These are phyloP conservation scores for Cyberlindnera xishuangbannaensis DNA, from an alignment of 805 yeast species.

Conservation along the genomic window DNA sequence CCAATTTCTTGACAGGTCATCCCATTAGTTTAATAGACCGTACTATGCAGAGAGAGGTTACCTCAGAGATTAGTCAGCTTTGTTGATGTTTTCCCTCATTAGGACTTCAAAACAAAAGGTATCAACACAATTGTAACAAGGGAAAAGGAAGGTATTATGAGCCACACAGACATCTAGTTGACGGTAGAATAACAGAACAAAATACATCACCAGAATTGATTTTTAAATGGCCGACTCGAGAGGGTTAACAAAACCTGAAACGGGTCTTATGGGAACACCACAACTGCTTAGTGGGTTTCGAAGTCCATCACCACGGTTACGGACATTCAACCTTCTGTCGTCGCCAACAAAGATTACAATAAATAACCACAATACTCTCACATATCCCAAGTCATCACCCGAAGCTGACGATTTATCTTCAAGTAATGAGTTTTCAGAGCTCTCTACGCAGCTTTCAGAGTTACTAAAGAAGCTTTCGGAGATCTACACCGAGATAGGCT, in stretches of 20 bases:
- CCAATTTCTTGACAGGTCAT: conserved; percentile 11
- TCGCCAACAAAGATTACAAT: conserved; percentile 22
- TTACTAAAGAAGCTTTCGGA: conserved; percentile 35
- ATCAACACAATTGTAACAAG: background rate
- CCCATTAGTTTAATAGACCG: background rate
- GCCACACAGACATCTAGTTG: conserved; percentile 4
- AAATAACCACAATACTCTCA: conserved; percentile 3
- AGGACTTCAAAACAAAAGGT: conserved; percentile 13
- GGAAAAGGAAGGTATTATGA: background rate
- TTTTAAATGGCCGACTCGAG: conserved; percentile 12
- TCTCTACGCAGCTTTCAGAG: conserved; percentile 14
- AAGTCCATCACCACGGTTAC: conserved; percentile 13
- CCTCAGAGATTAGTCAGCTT: conserved; percentile 1
- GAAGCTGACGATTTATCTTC: background rate
- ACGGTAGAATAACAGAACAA: no score
- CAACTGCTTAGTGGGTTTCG: conserved; percentile 8
- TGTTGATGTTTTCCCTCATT: conserved; percentile 12
- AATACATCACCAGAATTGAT: no score
- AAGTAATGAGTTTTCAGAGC: conserved; percentile 12
- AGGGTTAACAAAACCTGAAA: background rate
- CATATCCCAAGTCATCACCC: conserved; percentile 8
- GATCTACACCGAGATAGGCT: conserved; percentile 50
- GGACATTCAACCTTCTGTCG: conserved; percentile 18
- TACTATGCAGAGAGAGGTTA: background rate
- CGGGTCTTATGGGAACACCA: conserved; percentile 1